Base-by-base conservation (phyloP, 805 yeast species). In the Wickerhamiella azyma region DNA sequence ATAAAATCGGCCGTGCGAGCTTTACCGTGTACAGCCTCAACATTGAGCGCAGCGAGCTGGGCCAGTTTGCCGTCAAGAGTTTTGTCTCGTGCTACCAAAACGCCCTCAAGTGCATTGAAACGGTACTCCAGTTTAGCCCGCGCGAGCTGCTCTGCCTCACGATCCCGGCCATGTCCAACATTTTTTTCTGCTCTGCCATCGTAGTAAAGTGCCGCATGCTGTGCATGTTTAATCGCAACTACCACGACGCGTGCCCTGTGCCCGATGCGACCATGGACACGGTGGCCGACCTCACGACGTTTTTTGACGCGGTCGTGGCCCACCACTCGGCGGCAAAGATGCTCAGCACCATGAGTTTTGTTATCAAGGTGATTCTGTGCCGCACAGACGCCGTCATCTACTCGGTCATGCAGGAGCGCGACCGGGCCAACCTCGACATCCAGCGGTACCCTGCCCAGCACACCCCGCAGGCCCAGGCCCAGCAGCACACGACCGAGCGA, bases 111-210 rank as follows among this genome's bases (percentile, higher is more conserved):
- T 54, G 51, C 3, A 46, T 62, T 14, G 54, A 56, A 28, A 13
- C 48, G 4, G 53, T 53, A 4, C 39, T 48, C 11, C 37, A 33
- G 9, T 49, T 45, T 48, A 53, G 68, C 1, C 64, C 65, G 5
- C 68, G 64, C n/a, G 64, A 67, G n/a, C 64, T 79, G 17, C 72
- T 80, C 0, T 60, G 70, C 2, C 64, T 75, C 48, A 88, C 88
- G 13, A 42, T 50, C 51, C 58, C 55, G 32, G 53, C 53, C 26
- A 55, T 57, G 48, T 49, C 59, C 4, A 39, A 61, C 26, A 43
- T 61, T 37, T 55, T 58, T 1, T 56, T 55, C 35, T 52, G 60
- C 30, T 58, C 60, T 9, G 54, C 60, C 1, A 39, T 59, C 10
- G 52, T 63, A 5, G 50, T 63, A 35, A 63, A 62, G 44, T 55